Evolutionary conservation across 2,329 filamentous ascomycete species (phyloP).

Genomic region (Chrysoporthe austroafricana): DNA sequence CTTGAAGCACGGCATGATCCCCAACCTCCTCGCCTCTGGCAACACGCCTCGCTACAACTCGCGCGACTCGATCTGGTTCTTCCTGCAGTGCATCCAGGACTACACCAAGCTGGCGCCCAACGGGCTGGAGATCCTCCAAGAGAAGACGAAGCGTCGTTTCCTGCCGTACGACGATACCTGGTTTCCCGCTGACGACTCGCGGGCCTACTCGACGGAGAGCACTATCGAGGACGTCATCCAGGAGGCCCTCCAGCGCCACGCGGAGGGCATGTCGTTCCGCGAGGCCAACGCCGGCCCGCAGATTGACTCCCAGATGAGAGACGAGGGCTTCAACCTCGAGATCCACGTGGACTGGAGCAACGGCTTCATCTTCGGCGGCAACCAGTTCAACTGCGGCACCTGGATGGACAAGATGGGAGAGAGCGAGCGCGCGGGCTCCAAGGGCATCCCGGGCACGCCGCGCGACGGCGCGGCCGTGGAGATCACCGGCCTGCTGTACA

Average conservation of each 20-base stretch:
- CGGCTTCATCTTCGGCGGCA: conserved; percentile 92
- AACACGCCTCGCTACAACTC: conserved; percentile 92
- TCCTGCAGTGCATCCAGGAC: conserved; percentile 93
- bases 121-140: conserved; percentile 73
- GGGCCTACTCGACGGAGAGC: conserved; percentile 84
- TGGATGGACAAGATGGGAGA: conserved; percentile 99
- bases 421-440: conserved; percentile 84
- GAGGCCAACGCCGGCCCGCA: conserved; percentile 91
- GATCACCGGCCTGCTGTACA: conserved; percentile 92
- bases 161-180: conserved; percentile 94
- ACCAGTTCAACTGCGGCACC: conserved; percentile 92
- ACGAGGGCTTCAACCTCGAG: conserved; percentile 89
- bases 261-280: conserved; percentile 85
- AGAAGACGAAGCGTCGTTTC: conserved; percentile 82
- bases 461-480: conserved; percentile 94
- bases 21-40: conserved; percentile 87
- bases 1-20: conserved; percentile 97
- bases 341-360: conserved; percentile 90
- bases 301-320: conserved; percentile 91
- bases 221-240: conserved; percentile 89
- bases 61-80: conserved; percentile 97
- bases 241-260: conserved; percentile 90
- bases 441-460: conserved; percentile 94
- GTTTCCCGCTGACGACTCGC: conserved; percentile 79
- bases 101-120: conserved; percentile 82